Evolutionary conservation across 495 filamentous ascomycete species (phyloP).

Genomic region (Cryomyces minteri): DNA sequence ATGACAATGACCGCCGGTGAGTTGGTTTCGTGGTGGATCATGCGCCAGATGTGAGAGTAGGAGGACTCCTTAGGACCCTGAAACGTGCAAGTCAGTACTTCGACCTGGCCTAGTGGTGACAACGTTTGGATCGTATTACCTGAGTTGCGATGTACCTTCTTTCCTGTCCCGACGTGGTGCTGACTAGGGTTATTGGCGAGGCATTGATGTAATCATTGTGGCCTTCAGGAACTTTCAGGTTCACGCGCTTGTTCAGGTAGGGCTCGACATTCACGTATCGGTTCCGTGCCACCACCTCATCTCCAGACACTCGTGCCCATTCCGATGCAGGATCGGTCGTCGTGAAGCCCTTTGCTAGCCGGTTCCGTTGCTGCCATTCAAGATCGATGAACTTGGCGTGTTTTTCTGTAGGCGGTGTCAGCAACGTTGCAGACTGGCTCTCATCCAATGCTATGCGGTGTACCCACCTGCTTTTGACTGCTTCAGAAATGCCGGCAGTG

Average conservation of each 20-base stretch:
- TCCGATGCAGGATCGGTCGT: constrained; percentile 25
- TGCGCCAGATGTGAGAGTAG: constrained; percentile 78
- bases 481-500: constrained; percentile 18
- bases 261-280: constrained; percentile 76
- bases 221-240: constrained; percentile 62
- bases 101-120: not conserved
- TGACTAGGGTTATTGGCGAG: constrained; percentile 57
- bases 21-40: constrained; percentile 73
- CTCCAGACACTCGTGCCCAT: constrained; percentile 35
- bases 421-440: not conserved
- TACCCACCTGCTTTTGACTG: constrained; percentile 19
- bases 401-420: constrained; percentile 11
- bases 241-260: constrained; percentile 70
- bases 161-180: constrained; percentile 30
- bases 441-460: not conserved
- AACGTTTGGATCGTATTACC: constrained; percentile 17
- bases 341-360: constrained; percentile 26
- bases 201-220: constrained; percentile 91
- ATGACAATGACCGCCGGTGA: constrained; percentile 80
- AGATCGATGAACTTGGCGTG: constrained; percentile 38
- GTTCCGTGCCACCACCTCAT: constrained; percentile 40
- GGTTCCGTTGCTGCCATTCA: constrained; percentile 40
- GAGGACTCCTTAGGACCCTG: constrained; percentile 65
- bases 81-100: not conserved
- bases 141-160: constrained; percentile 50